Percentiles rank a stretch among this genome's conserved stretches.
phyloP scores from a whole-genome alignment of 2,329 filamentous ascomycete genomes.

The Helminthosporium solani region DNA sequence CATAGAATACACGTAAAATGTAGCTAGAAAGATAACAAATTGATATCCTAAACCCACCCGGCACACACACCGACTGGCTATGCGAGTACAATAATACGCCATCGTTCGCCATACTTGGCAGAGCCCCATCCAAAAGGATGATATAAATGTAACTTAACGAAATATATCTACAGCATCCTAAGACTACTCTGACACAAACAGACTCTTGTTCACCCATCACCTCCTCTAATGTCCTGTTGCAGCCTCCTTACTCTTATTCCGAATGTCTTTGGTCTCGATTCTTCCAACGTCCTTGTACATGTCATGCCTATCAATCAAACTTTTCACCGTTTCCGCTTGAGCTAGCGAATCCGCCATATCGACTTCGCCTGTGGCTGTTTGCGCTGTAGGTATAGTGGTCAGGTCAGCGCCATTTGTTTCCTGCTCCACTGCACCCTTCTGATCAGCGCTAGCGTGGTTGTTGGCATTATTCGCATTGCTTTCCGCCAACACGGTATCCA shows the following conservation, averaged over 20 bases:
- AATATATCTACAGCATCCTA: no score
- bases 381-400: not conserved
- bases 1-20: no score
- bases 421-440: not conserved
- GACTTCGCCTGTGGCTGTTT: not conserved
- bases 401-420: not conserved
- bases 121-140: no score
- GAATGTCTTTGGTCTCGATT: slow-evolving; percentile 43
- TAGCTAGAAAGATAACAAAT: no score
- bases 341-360: slow-evolving; percentile 15
- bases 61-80: not conserved
- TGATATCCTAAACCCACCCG: no score
- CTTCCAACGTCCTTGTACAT: slow-evolving; percentile 42
- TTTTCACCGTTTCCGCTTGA: slow-evolving; percentile 36
- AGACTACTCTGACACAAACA: no score
- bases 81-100: no score
- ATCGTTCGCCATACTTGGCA: no score
- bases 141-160: no score
- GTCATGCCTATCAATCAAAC: slow-evolving; percentile 46
- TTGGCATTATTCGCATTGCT: not conserved
- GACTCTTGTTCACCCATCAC: no score
- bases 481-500: slow-evolving; percentile 27
- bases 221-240: not conserved
- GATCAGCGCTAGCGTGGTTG: not conserved
- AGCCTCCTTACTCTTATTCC: slow-evolving; percentile 29